Percentiles rank a stretch among this genome's conserved stretches.
Conservation (phyloP, 75 land plant species). For the Pseudotsuga menziesii region DNA sequence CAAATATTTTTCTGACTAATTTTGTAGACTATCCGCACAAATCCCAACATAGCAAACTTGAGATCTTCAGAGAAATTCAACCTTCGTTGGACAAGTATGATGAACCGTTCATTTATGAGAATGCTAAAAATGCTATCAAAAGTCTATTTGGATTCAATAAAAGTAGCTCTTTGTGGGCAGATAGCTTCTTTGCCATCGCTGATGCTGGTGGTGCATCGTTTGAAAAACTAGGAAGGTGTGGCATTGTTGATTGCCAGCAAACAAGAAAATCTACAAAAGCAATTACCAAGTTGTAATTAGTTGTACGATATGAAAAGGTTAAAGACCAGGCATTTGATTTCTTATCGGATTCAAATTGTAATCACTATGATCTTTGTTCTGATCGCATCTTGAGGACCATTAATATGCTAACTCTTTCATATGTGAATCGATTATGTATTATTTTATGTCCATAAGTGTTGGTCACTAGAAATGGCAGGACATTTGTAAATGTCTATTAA, state of each 20-base stretch:
- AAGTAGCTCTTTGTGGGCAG: constrained; percentile 19
- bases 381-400: not conserved
- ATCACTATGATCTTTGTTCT: constrained; percentile 5
- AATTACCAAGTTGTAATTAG: not conserved
- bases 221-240: not conserved
- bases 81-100: constrained; percentile 80
- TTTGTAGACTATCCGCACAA: constrained; percentile 73
- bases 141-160: constrained; percentile 82
- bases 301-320: not conserved
- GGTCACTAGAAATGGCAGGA: too few relatives aligned
- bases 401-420: not conserved
- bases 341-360: not conserved
- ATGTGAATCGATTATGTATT: too few relatives aligned
- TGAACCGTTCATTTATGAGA: constrained; percentile 97
- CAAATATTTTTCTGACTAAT: not conserved
- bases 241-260: not conserved
- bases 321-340: not conserved
- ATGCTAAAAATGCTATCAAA: constrained; percentile 89
- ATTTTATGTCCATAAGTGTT: too few relatives aligned
- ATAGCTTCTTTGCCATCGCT: not conserved
- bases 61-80: constrained; percentile 67
- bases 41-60: constrained; percentile 75
- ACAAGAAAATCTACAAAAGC: constrained; percentile 2
- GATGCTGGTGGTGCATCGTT: not conserved
- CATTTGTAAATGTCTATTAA: too few relatives aligned